Conservation (phyloP, 1,284 basidiomycete genomes). For the Sporisorium graminicola region DNA sequence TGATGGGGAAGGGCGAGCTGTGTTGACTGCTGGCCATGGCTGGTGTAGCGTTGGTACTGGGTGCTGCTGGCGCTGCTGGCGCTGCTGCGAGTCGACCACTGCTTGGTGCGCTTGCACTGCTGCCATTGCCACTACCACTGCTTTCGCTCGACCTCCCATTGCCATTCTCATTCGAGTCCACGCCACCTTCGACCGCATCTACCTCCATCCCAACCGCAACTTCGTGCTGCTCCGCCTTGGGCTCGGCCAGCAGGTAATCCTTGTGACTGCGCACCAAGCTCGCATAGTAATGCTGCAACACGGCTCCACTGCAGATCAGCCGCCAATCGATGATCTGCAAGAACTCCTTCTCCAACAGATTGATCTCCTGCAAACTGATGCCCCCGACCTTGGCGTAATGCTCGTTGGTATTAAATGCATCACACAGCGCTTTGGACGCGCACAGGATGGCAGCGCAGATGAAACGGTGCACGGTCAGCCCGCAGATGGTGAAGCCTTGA, state of each 20-base stretch:
- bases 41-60: constrained; percentile 1
- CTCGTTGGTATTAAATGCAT: constrained; percentile 68
- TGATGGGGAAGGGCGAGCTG: constrained; percentile 35
- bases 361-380: constrained; percentile 67
- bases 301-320: constrained; percentile 57
- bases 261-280: constrained; percentile 62
- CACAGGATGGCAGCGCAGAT: constrained; percentile 67
- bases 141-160: constrained; percentile 2
- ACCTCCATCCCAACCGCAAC: constrained; percentile 4
- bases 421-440: constrained; percentile 67
- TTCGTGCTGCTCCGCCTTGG: not conserved
- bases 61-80: not conserved
- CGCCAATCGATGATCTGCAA: constrained; percentile 67
- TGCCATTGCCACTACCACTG: constrained; percentile 5
- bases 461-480: constrained; percentile 68
- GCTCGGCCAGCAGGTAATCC: constrained; percentile 30
- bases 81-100: not conserved
- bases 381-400: constrained; percentile 68
- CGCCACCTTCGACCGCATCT: not conserved
- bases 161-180: not conserved
- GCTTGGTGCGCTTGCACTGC: not conserved
- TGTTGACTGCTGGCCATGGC: constrained; percentile 25
- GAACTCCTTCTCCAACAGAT: constrained; percentile 69
- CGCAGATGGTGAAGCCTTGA: constrained; percentile 67
- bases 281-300: constrained; percentile 68